Base-by-base conservation (phyloP, 1,284 basidiomycete genomes). In the Porodaedalea pini region DNA sequence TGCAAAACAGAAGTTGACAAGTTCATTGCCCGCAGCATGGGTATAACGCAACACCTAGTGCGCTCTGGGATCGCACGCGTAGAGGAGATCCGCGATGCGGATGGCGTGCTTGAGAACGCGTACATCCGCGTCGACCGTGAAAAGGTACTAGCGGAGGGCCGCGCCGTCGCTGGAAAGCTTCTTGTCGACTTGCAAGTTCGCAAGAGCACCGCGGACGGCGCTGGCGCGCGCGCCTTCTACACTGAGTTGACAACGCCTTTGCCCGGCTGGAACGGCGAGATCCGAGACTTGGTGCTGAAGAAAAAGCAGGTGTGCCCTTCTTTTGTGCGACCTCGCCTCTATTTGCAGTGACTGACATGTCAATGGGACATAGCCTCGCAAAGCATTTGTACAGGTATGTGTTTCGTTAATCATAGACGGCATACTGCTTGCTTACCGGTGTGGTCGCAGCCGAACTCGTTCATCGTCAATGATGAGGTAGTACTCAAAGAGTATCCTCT, bases 171-270 rank as follows among this genome's bases (percentile, higher is more conserved):
- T 53, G 90, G 88, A 49, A 82, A 86, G 65, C 79, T 93, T 25
- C 75, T 93, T 41, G 68, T 91, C 54, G 82, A 91, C 59, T 74
- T 93, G 3, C 90, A 93, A 69, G 85, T 92, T 41, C 82, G 84
- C 61, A 92, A 87, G 78, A 88, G 86, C 67, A 89, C 86, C 0
- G 91, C 90, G 17, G 90, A 92, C 68, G 89, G 85, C 29, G 70
- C 80, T 8, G 90, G 89, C 1, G 85, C 90, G 5, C 80, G 84
- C 40, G 72, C 78, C 60, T 93, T 83, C 73, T 93, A 92, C 68
- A 85, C 78, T 13, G 76, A 82, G 39, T 74, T 93, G 58, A 93
- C 91, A 7, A 83, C 79, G 29, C 90, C 90, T 6, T 69, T 82
- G 44, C 70, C 75, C 39, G 81, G 81, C 3, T 93, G 90, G 89